These are phyloP conservation scores for Ceratobasidium sp. DNA, from an alignment of 1,284 basidiomycete species.

Conservation along the genomic window DNA sequence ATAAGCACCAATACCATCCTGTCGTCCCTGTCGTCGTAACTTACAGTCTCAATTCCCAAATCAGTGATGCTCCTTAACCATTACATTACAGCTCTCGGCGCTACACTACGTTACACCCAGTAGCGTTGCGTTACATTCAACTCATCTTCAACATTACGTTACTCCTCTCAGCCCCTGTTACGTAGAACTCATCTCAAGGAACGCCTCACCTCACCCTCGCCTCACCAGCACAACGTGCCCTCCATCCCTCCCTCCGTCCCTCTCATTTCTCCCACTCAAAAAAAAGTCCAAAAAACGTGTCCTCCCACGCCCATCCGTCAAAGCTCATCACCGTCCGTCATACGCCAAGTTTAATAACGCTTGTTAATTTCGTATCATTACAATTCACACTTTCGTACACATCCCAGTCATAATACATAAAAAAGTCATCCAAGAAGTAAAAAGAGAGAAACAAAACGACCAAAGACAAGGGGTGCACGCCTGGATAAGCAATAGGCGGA, in stretches of 20 bases:
- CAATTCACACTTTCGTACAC: conserved; percentile 10
- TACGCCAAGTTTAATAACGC: conserved; percentile 8
- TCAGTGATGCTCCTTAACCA: too few relatives aligned
- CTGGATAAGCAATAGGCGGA: not conserved
- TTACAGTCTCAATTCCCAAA: not conserved
- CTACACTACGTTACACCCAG: too few relatives aligned
- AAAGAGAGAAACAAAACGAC: too few relatives aligned
- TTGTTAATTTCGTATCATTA: conserved; percentile 11
- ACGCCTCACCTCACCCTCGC: not conserved
- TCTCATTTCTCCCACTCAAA: too few relatives aligned
- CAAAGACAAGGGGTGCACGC: too few relatives aligned
- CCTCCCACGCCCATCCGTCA: not conserved
- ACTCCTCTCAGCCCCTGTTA: too few relatives aligned
- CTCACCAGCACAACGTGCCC: not conserved
- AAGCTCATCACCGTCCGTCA: conserved; percentile 1
- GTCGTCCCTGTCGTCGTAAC: conserved; percentile 11
- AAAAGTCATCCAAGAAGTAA: not conserved
- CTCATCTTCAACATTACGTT: too few relatives aligned
- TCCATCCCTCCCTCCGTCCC: not conserved
- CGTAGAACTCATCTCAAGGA: not conserved
- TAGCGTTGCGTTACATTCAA: too few relatives aligned
- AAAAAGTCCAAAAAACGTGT: not conserved
- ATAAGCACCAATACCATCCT: conserved; percentile 91
- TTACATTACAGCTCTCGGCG: too few relatives aligned
- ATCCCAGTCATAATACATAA: conserved; percentile 13